phyloP scores from a whole-genome alignment of 306 rosid genomes.

The Luffa aegyptiaca region DNA sequence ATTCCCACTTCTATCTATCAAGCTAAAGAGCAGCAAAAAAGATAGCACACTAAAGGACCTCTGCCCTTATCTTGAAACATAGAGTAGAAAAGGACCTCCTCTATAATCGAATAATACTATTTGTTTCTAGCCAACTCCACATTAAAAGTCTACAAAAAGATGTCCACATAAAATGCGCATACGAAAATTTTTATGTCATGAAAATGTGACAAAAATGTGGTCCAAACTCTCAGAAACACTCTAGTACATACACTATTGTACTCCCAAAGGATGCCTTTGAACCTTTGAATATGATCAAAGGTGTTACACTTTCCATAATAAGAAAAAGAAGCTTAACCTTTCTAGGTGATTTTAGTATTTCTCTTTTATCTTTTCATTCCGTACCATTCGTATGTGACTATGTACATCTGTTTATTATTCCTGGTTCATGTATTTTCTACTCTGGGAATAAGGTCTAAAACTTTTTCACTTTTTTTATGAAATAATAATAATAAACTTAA shows the following conservation, averaged over 20 bases:
- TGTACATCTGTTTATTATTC: background rate
- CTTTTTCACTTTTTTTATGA: background rate
- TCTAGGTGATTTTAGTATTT: background rate
- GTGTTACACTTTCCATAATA: background rate
- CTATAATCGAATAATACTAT: background rate
- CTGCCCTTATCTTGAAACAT: background rate
- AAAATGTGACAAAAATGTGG: background rate
- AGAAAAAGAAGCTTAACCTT: background rate
- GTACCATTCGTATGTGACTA: background rate
- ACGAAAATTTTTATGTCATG: background rate
- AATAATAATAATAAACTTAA: background rate
- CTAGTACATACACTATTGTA: background rate
- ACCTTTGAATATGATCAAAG: background rate
- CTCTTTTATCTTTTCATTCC: background rate
- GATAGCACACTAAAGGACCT: background rate
- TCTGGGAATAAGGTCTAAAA: background rate
- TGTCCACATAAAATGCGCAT: background rate
- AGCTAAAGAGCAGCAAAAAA: background rate
- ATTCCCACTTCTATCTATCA: background rate
- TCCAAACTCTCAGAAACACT: background rate
- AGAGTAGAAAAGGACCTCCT: constrained; percentile 1
- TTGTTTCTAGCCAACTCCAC: background rate
- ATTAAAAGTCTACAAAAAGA: background rate
- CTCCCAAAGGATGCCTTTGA: background rate
- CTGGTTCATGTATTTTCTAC: background rate